Evolutionary conservation across 352 stramenopile species (phyloP).

Genomic region (Globisporangium cylindrosporum): DNA sequence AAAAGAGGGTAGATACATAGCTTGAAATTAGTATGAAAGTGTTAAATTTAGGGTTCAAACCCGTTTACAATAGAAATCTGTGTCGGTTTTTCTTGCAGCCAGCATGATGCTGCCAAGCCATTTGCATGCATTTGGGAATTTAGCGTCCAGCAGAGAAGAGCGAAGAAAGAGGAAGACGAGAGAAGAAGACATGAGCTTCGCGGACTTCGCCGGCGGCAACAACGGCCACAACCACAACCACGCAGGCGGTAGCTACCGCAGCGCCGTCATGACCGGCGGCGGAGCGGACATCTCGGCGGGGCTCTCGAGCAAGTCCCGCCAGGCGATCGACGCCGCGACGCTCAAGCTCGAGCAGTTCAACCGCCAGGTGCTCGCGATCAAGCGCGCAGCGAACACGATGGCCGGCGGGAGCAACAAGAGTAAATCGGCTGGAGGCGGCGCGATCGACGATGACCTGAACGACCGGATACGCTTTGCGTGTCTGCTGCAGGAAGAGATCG

Average conservation of each 20-base stretch:
- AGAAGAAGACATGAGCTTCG: slow-evolving; percentile 49
- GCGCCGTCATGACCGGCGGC: slow-evolving; percentile 11
- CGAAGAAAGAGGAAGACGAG: neutral
- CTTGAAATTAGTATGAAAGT: neutral
- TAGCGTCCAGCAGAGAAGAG: neutral
- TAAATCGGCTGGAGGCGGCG: slow-evolving; percentile 5
- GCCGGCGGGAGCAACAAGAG: slow-evolving; percentile 4
- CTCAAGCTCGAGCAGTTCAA: slow-evolving; percentile 86
- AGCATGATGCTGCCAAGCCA: neutral
- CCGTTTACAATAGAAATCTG: neutral
- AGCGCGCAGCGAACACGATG: slow-evolving; percentile 38
- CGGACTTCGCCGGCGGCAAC: slow-evolving; percentile 44
- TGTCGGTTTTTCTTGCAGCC: neutral
- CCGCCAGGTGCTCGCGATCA: slow-evolving; percentile 76
- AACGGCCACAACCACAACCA: neutral
- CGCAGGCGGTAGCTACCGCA: slow-evolving; percentile 14
- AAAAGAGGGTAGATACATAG: neutral
- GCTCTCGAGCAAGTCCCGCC: slow-evolving; percentile 34
- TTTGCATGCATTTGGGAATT: neutral
- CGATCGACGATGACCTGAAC: slow-evolving; percentile 72
- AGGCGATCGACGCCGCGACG: slow-evolving; percentile 62
- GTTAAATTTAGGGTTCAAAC: neutral
- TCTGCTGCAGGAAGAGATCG: slow-evolving; percentile 79
- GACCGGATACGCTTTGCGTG: slow-evolving; percentile 85
- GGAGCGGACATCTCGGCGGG: slow-evolving; percentile 14